A percentile compares a stretch with the other conserved stretches of the same genome.
phyloP scores from a whole-genome alignment of 1,284 basidiomycete species.

The Cryptococcus amylolentus region DNA sequence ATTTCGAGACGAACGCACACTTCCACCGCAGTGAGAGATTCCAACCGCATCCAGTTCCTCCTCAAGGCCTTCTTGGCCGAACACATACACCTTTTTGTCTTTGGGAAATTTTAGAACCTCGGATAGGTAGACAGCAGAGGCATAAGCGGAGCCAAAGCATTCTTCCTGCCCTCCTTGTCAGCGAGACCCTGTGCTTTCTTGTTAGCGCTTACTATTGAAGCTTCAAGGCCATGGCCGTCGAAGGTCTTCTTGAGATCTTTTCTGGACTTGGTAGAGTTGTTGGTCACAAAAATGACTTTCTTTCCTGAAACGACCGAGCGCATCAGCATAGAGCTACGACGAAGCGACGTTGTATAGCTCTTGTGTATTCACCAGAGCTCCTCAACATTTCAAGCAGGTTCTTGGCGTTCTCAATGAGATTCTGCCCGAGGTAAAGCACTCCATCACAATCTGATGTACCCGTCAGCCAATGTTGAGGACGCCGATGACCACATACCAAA shows the following conservation, averaged over 20 bases:
- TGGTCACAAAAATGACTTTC: slow-evolving; percentile 89
- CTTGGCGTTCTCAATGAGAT: slow-evolving; percentile 69
- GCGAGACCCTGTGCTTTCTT: background rate
- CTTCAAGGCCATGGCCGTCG: slow-evolving; percentile 66
- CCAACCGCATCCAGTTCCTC: slow-evolving; percentile 86
- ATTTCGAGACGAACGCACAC: slow-evolving; percentile 55
- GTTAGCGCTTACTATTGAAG: slow-evolving; percentile 7
- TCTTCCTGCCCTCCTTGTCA: slow-evolving; percentile 65
- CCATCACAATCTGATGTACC: slow-evolving; percentile 76
- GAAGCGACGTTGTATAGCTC: too few relatives aligned
- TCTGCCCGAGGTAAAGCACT: slow-evolving; percentile 84
- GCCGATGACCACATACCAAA: slow-evolving; percentile 50
- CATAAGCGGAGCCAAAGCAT: slow-evolving; percentile 93
- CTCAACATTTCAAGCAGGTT: slow-evolving; percentile 69
- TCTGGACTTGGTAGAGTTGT: slow-evolving; percentile 94
- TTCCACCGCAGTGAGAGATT: slow-evolving; percentile 76
- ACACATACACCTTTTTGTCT: slow-evolving; percentile 92
- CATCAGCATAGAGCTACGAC: background rate
- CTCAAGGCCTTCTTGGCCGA: slow-evolving; percentile 88
- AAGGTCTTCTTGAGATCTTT: slow-evolving; percentile 85
- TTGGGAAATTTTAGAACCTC: slow-evolving; percentile 82
- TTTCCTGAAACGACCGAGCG: slow-evolving; percentile 59
- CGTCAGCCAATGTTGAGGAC: too few relatives aligned
- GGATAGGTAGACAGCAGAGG: slow-evolving; percentile 87
- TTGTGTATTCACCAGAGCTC: slow-evolving; percentile 19